These are phyloP conservation scores for Nevesoporus exiguus DNA, from an alignment of 768 basidiomycete genomes.

Conservation along the genomic window DNA sequence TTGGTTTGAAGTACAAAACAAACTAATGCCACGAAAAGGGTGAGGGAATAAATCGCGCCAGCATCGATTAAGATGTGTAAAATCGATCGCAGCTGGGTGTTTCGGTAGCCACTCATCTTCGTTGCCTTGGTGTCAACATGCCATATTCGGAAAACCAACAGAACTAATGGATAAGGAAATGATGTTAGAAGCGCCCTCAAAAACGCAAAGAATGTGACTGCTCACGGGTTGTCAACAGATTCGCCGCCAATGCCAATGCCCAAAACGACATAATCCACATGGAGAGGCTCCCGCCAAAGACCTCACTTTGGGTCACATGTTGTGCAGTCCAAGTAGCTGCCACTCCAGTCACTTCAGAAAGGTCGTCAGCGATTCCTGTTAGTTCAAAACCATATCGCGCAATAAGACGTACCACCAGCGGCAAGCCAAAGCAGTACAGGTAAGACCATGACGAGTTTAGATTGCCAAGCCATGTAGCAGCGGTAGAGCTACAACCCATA, in stretches of 20 bases:
- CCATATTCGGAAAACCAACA: conserved; percentile 8
- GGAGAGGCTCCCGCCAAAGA: conserved; percentile 3
- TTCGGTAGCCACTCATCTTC: not conserved
- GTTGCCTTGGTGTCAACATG: not conserved
- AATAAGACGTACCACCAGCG: not conserved
- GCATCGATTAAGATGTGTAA: conserved; percentile 3
- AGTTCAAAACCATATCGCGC: not conserved
- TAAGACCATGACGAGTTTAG: conserved; percentile 2
- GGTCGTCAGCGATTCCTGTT: not conserved
- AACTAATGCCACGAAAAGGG: conserved; percentile 4
- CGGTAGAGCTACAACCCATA: conserved; percentile 9
- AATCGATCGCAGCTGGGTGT: not conserved
- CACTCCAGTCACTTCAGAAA: conserved; percentile 7
- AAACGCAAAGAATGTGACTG: not conserved
- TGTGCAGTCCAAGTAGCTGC: not conserved
- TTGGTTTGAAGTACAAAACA: not conserved
- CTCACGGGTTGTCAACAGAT: conserved; percentile 11
- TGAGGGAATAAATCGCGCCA: conserved; percentile 7
- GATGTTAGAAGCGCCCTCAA: not conserved
- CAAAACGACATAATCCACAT: conserved; percentile 9
- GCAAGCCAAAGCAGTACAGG: conserved; percentile 8
- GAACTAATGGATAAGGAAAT: not conserved
- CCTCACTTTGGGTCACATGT: not conserved
- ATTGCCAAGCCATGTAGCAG: conserved; percentile 8
- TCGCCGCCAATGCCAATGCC: conserved; percentile 2